Evolutionary conservation across 2,329 filamentous ascomycete species (phyloP).

Genomic region (Stachybotrys chartarum): DNA sequence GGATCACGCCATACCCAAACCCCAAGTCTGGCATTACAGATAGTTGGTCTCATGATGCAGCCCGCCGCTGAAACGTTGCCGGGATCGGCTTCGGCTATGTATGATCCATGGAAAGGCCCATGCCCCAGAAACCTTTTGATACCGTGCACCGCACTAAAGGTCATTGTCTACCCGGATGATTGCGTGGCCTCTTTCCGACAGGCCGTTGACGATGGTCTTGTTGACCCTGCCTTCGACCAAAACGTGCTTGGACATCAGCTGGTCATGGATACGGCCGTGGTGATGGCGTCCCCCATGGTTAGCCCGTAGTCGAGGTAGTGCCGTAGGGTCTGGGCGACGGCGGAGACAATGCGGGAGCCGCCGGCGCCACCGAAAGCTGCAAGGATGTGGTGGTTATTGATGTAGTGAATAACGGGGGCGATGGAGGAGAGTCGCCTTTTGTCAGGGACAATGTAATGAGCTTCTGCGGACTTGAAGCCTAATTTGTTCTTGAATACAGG

Average conservation of each 20-base stretch:
- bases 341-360: constrained; percentile 75
- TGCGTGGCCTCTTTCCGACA: constrained; percentile 62
- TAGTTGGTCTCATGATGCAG: constrained; percentile 19
- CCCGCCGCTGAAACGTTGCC: constrained; percentile 65
- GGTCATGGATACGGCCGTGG: constrained; percentile 69
- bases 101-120: too few relatives aligned
- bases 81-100: constrained; percentile 49
- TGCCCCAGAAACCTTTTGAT: constrained; percentile 66
- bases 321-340: constrained; percentile 68
- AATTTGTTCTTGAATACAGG: constrained; percentile 73
- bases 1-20: too few relatives aligned
- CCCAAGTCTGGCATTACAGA: too few relatives aligned
- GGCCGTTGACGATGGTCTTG: constrained; percentile 53
- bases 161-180: constrained; percentile 60
- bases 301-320: constrained; percentile 60
- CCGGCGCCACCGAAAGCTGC: constrained; percentile 70
- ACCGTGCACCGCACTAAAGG: constrained; percentile 61
- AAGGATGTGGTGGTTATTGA: constrained; percentile 51
- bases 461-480: constrained; percentile 70
- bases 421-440: constrained; percentile 84
- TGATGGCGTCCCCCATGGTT: constrained; percentile 54
- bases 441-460: constrained; percentile 73
- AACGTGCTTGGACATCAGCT: constrained; percentile 65
- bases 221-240: constrained; percentile 64
- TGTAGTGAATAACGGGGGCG: constrained; percentile 67